Percentiles rank a stretch among this genome's conserved stretches.
Evolutionary conservation across 2,329 filamentous ascomycete genomes (phyloP).

Genomic region (Pestalotiopsis sp.): DNA sequence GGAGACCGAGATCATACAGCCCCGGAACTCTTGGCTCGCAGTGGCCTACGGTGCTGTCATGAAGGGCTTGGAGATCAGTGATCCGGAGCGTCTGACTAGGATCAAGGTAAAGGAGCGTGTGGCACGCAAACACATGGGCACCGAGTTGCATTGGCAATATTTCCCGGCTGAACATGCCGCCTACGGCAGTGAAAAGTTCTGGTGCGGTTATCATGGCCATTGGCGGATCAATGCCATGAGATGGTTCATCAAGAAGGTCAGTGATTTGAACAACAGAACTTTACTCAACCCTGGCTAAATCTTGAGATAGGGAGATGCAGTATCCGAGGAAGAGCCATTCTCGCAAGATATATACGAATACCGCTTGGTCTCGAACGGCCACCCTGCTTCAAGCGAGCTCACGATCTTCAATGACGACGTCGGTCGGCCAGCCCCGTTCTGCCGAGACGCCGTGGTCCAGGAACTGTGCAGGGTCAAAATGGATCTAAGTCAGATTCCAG

Average conservation of each 20-base stretch:
- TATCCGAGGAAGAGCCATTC: slow-evolving; percentile 3
- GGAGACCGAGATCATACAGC: slow-evolving; percentile 47
- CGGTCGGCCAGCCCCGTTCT: neutral
- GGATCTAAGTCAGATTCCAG: neutral
- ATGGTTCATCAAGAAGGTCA: slow-evolving; percentile 45
- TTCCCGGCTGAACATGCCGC: slow-evolving; percentile 14
- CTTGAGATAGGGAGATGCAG: neutral
- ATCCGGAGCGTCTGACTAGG: slow-evolving; percentile 35
- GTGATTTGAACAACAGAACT: neutral
- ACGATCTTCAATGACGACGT: neutral
- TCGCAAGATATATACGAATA: too few species aligned
- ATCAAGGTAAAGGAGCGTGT: slow-evolving; percentile 43
- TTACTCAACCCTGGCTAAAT: too few species aligned
- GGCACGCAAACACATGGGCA: slow-evolving; percentile 48
- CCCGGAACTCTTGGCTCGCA: slow-evolving; percentile 51
- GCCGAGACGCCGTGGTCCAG: neutral
- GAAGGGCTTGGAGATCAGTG: slow-evolving; percentile 45
- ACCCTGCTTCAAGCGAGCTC: too few species aligned
- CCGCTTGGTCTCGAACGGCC: neutral
- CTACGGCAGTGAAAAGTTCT: slow-evolving; percentile 14
- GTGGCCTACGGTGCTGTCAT: slow-evolving; percentile 56
- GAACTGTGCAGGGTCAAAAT: neutral
- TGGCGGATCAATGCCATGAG: slow-evolving; percentile 36
- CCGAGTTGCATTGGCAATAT: slow-evolving; percentile 23
- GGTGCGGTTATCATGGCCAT: slow-evolving; percentile 15